phyloP scores from a whole-genome alignment of 148 eudicot genomes.

The Persicaria tinctoria region DNA sequence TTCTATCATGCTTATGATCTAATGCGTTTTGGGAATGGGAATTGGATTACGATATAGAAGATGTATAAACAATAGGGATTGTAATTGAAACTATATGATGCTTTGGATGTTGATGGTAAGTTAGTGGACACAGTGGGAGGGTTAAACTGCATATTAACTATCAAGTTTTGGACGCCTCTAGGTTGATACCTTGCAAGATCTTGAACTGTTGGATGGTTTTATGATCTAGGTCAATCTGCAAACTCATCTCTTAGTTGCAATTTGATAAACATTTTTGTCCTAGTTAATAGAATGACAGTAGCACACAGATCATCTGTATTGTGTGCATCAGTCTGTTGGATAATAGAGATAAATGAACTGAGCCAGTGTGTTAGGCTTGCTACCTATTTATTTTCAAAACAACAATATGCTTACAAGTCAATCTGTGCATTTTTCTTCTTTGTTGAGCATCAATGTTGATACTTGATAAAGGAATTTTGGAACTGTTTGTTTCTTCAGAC shows the following conservation, averaged over 20 bases:
- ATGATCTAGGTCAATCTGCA: not conserved
- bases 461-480: not conserved
- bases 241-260: not conserved
- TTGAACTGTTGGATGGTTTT: not conserved
- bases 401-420: not conserved
- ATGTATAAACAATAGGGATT: no score
- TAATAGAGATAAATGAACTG: not conserved
- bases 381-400: not conserved
- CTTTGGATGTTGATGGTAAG: not conserved
- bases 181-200: not conserved
- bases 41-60: no score
- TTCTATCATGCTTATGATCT: no score
- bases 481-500: constrained; percentile 23
- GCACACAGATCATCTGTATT: not conserved
- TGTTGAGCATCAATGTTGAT: not conserved
- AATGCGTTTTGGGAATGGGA: no score
- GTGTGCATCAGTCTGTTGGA: not conserved
- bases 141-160: not conserved
- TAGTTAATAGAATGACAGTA: not conserved
- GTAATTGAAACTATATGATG: no score
- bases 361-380: not conserved
- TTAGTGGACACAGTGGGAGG: not conserved
- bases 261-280: not conserved
- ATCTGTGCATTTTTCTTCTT: not conserved
- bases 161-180: not conserved